phyloP scores from a whole-genome alignment of 2,329 filamentous ascomycete genomes.

The Didymellaceae sp. region DNA sequence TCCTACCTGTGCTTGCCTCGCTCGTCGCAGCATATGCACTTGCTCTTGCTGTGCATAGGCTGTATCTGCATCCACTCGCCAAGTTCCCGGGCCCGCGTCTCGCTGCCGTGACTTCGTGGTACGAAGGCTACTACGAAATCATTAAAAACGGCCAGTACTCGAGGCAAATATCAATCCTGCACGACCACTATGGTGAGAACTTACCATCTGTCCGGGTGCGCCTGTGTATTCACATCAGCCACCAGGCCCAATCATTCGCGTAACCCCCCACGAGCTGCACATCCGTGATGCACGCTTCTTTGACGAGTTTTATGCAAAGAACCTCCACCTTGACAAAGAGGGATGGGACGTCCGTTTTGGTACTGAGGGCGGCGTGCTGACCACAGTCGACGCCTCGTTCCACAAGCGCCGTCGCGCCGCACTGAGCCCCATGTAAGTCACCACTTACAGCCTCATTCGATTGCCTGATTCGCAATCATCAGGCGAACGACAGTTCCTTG shows the following conservation, averaged over 20 bases:
- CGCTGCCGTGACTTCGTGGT: conserved; percentile 42
- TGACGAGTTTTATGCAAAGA: conserved; percentile 44
- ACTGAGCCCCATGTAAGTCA: conserved; percentile 39
- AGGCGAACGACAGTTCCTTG: background rate
- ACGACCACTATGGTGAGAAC: conserved; percentile 40
- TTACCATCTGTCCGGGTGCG: background rate
- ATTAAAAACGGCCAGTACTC: conserved; percentile 41
- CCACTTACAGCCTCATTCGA: background rate
- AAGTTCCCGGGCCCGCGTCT: conserved; percentile 53
- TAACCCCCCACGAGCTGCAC: conserved; percentile 53
- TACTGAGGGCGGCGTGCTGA: conserved; percentile 34
- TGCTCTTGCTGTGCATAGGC: conserved; percentile 44
- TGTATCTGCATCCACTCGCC: conserved; percentile 54
- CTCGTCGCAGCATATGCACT: conserved; percentile 24
- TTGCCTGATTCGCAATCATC: background rate
- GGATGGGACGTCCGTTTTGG: conserved; percentile 46
- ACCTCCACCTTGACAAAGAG: conserved; percentile 41
- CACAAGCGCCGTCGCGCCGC: conserved; percentile 44
- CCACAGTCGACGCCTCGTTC: conserved; percentile 35
- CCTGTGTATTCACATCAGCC: background rate
- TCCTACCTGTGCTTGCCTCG: conserved; percentile 16
- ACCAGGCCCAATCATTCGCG: conserved; percentile 51
- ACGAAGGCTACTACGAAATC: conserved; percentile 47
- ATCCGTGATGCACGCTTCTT: conserved; percentile 51
- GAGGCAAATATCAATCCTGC: conserved; percentile 37